Conservation (phyloP, 2,329 filamentous ascomycete genomes). For the Furcasterigmium sp. region DNA sequence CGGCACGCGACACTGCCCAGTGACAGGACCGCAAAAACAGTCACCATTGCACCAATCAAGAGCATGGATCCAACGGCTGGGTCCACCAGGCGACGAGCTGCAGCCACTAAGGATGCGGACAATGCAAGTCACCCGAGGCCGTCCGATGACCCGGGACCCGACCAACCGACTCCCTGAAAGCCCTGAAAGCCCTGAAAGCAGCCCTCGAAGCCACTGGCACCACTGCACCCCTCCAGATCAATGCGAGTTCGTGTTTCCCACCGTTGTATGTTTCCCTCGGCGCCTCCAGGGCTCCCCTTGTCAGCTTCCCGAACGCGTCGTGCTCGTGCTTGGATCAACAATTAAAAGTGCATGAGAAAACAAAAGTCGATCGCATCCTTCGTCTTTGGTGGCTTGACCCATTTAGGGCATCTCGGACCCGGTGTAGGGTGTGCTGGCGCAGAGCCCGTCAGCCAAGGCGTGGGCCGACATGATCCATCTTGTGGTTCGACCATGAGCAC, state of each 20-base stretch:
- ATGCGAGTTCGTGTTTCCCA: too few relatives aligned
- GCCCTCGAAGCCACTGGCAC: too few relatives aligned
- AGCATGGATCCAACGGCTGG: too few relatives aligned
- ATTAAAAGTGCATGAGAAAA: neutral
- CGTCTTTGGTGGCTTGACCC: too few relatives aligned
- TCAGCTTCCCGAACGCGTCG: neutral
- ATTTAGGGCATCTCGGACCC: too few relatives aligned
- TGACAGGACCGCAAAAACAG: neutral
- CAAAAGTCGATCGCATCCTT: too few relatives aligned
- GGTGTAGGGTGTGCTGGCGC: too few relatives aligned
- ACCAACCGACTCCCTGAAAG: neutral
- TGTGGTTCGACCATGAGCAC: neutral
- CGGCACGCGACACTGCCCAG: constrained; percentile 1
- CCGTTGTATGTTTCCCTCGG: too few relatives aligned
- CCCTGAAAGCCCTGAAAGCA: too few relatives aligned
- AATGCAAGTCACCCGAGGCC: constrained; percentile 9
- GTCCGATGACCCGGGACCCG: constrained; percentile 3
- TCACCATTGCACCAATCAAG: too few relatives aligned
- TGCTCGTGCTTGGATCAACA: neutral
- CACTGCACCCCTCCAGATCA: too few relatives aligned
- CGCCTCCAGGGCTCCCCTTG: neutral
- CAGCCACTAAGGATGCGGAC: constrained; percentile 1
- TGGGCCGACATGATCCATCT: neutral
- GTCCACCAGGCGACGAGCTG: too few relatives aligned
- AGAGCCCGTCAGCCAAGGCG: neutral